A percentile compares a stretch with the other conserved stretches of the same genome.
Conservation (phyloP, 2,329 filamentous ascomycete genomes). For the Myriosclerotinia scirpicola region DNA sequence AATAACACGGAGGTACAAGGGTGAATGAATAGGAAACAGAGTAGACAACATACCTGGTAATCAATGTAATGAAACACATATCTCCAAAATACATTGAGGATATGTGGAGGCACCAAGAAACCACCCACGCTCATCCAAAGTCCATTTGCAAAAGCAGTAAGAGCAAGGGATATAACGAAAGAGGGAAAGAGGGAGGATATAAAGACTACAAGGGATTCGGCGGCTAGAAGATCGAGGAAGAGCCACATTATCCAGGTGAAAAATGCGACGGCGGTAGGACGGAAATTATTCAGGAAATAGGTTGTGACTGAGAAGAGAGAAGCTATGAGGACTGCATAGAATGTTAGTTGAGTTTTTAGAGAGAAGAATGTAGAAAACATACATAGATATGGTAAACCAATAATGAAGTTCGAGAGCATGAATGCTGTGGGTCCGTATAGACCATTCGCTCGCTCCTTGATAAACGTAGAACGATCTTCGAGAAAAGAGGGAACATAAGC, state of each 20-base stretch:
- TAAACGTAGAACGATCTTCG: slow-evolving; percentile 71
- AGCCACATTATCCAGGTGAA: slow-evolving; percentile 81
- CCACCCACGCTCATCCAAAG: slow-evolving; percentile 87
- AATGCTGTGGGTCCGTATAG: slow-evolving; percentile 74
- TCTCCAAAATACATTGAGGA: slow-evolving; percentile 80
- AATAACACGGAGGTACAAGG: neutral
- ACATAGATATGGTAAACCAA: slow-evolving; percentile 77
- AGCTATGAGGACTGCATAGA: slow-evolving; percentile 61
- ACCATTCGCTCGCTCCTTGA: slow-evolving; percentile 79
- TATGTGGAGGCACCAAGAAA: slow-evolving; percentile 71
- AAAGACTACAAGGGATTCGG: slow-evolving; percentile 79
- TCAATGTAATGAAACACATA: slow-evolving; percentile 90
- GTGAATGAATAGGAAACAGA: neutral
- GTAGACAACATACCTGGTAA: slow-evolving; percentile 58
- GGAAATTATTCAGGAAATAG: slow-evolving; percentile 81
- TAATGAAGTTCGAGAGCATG: slow-evolving; percentile 76
- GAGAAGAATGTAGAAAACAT: slow-evolving; percentile 31
- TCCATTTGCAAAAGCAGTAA: slow-evolving; percentile 83
- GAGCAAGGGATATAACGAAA: slow-evolving; percentile 76
- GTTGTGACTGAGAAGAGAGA: slow-evolving; percentile 72
- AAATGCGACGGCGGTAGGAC: slow-evolving; percentile 63
- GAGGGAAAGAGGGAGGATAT: slow-evolving; percentile 71
- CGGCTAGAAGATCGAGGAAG: slow-evolving; percentile 79
- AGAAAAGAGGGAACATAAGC: slow-evolving; percentile 84
- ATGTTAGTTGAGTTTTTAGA: slow-evolving; percentile 24